These are phyloP conservation scores for Diospyros lotus DNA, from an alignment of 148 eudicot genomes.

Conservation along the genomic window DNA sequence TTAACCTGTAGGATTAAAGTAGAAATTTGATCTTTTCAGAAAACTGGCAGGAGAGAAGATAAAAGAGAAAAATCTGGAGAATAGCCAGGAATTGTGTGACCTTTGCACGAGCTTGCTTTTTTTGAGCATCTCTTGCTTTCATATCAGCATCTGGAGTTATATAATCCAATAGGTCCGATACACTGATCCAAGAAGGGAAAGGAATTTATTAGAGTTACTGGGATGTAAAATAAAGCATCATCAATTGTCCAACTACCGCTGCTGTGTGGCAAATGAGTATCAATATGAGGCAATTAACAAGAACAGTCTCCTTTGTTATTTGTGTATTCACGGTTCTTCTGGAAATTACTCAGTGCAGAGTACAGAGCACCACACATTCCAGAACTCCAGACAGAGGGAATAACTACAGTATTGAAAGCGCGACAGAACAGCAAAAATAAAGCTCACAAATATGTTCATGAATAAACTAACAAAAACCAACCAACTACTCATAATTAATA, in stretches of 20 bases:
- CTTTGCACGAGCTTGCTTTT: slow-evolving; percentile 95
- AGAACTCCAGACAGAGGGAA: neutral
- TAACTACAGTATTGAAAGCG: neutral
- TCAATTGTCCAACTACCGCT: neutral
- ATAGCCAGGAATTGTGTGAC: slow-evolving; percentile 23
- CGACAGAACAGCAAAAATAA: neutral
- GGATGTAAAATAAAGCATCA: neutral
- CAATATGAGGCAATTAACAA: neutral
- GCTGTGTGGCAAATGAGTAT: neutral
- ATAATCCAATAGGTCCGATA: slow-evolving; percentile 88
- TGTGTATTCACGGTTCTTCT: neutral
- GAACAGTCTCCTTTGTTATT: neutral
- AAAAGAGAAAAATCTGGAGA: slow-evolving; percentile 12
- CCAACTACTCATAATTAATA: neutral
- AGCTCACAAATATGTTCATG: neutral
- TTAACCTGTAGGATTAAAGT: slow-evolving; percentile 45
- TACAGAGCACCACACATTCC: neutral
- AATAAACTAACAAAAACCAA: neutral
- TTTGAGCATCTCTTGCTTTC: slow-evolving; percentile 88
- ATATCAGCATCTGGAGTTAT: slow-evolving; percentile 85
- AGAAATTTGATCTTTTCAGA: slow-evolving; percentile 8
- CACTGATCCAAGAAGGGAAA: slow-evolving; percentile 46
- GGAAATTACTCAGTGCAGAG: neutral
- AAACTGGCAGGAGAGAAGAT: neutral
- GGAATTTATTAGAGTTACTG: neutral